Base-by-base conservation (phyloP, 2,329 filamentous ascomycete species). In the Apiospora malaysiana region DNA sequence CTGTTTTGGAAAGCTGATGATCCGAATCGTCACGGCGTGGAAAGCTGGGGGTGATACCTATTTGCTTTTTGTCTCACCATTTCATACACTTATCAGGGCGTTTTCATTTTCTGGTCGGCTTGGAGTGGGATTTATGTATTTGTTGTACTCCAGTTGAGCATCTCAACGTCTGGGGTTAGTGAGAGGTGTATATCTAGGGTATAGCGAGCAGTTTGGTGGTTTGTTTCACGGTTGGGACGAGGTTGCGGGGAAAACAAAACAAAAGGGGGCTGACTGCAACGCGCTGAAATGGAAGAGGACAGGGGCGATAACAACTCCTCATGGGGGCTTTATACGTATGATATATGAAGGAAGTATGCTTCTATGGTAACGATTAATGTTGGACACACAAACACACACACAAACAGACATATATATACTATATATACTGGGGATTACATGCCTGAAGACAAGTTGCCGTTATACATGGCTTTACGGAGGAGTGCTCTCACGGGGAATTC, bases 301-400 rank as follows among this genome's bases (percentile, higher is more conserved):
- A 10, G 9, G 7, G 51, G 27, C 37, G 32, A 27, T 16, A n/a
- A 37, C 51, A 10, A n/a, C 51, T 59, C 27, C 7, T 37, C 16
- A 21, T 27, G 7, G 49, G 56, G 56, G 42, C 42, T 63, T 21
- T 21, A 59, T 27, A 18, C 56, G 32, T 63, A 63, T 63, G 56
- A 63, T 45, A 63, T 59, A 63, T n/a, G 56, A 63, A 40, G 56
- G 32, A 40, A 32, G 4, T 5, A 63, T 63, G 32, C 56, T 63
- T 63, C 21, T 18, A 63, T 40, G 56, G 56, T 63, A 63, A 63
- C 56, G 56, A 63, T 40, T 63, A 63, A 63, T 63, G 56, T 63
- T 63, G 56, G 56, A 63, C 23, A 63, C 40, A 40, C 56, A 56
- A 10, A 59, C 16, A 59, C 16, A 59, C 27, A 59, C 27, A 59